phyloP scores from a whole-genome alignment of 257 asterid species.

The Ilex aquifolium region DNA sequence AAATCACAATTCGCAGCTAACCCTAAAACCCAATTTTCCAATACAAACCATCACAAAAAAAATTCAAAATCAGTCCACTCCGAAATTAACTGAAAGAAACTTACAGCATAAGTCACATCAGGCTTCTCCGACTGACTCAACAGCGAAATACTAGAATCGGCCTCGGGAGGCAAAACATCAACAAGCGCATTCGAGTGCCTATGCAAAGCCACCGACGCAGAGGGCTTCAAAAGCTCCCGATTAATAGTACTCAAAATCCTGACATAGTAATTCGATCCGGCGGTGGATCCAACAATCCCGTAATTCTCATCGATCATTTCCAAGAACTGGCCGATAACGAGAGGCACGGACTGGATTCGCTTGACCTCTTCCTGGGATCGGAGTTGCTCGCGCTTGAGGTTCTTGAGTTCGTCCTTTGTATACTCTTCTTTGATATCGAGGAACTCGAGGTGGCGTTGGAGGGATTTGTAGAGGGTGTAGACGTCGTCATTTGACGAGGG shows the following conservation, averaged over 20 bases:
- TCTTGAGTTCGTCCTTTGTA: not conserved
- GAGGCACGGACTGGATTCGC: not conserved
- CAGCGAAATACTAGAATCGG: not conserved
- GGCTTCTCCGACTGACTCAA: not conserved
- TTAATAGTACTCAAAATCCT: not conserved
- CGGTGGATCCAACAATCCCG: not conserved
- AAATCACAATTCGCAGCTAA: not conserved
- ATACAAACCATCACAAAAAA: not conserved
- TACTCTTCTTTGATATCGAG: not conserved
- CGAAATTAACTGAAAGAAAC: not conserved
- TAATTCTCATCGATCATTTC: not conserved
- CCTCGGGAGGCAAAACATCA: not conserved
- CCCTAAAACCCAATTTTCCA: not conserved
- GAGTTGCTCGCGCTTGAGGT: conserved; percentile 1
- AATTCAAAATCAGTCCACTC: too few species aligned
- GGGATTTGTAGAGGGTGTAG: not conserved
- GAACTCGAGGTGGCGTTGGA: not conserved
- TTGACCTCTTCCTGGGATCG: not conserved
- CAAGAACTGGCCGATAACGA: not conserved
- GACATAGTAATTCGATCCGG: conserved; percentile 1
- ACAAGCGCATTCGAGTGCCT: not conserved
- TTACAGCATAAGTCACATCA: not conserved
- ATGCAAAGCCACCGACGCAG: not conserved
- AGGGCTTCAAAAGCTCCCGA: not conserved
- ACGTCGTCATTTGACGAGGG: not conserved